Evolutionary conservation across 345 rosid genomes (phyloP).

Genomic region (Geranium rotundifolium): DNA sequence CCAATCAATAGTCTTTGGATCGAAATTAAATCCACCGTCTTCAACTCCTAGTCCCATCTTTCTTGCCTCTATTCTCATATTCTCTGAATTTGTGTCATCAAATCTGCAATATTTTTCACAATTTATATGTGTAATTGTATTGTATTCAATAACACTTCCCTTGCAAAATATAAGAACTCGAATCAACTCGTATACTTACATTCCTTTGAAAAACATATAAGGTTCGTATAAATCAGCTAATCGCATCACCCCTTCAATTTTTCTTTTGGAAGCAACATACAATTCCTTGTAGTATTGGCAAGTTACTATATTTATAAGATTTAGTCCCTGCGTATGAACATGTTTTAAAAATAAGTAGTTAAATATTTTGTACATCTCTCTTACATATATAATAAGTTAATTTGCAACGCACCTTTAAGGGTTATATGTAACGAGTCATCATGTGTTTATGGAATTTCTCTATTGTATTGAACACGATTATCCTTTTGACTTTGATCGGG

Average conservation of each 20-base stretch:
- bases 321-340: no score
- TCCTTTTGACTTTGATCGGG: neutral
- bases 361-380: no score
- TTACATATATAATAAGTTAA: no score
- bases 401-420: conserved; percentile 10
- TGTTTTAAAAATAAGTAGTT: no score
- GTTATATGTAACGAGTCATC: neutral
- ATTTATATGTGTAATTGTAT: no score
- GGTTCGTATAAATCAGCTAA: conserved; percentile 4
- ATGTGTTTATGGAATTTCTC: conserved; percentile 3
- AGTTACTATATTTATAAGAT: no score
- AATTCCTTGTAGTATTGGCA: neutral
- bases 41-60: neutral
- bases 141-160: neutral
- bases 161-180: neutral
- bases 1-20: conserved; percentile 1
- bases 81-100: conserved; percentile 5
- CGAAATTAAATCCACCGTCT: neutral
- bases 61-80: neutral
- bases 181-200: conserved; percentile 1
- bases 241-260: neutral
- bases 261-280: neutral
- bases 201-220: conserved; percentile 5
- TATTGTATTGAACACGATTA: neutral
- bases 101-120: conserved; percentile 2